Conservation (phyloP, 139 green algal genomes). For the Volvox africanus region DNA sequence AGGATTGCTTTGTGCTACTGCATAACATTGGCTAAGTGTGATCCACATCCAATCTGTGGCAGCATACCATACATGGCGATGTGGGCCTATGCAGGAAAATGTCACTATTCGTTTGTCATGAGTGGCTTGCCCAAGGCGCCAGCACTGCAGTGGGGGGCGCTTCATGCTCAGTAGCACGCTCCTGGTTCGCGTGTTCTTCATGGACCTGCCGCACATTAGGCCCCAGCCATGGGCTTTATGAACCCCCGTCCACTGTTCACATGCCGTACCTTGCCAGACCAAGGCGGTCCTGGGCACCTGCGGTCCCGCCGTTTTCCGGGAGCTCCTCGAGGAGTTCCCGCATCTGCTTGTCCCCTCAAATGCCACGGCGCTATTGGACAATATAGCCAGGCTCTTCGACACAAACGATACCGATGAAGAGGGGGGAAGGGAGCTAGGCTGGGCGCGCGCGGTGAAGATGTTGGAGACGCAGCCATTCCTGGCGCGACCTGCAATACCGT, state of each 20-base stretch:
- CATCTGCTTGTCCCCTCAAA: slow-evolving; percentile 22
- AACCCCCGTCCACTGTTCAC: not conserved
- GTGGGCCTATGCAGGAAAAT: no score
- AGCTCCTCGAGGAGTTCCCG: slow-evolving; percentile 14
- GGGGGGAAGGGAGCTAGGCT: not conserved
- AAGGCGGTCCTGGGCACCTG: not conserved
- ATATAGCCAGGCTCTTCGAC: slow-evolving; percentile 45
- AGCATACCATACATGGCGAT: not conserved
- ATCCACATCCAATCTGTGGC: not conserved
- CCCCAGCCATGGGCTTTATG: not conserved
- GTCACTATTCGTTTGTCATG: no score
- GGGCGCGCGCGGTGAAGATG: not conserved
- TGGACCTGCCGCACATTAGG: not conserved
- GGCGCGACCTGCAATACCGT: not conserved
- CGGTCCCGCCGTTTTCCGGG: not conserved
- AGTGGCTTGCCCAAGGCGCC: no score
- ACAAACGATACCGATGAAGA: not conserved
- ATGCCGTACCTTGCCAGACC: not conserved
- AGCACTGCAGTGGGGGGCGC: no score
- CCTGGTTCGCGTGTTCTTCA: no score
- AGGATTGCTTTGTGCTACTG: not conserved
- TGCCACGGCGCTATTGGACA: slow-evolving; percentile 3
- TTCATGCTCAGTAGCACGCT: no score
- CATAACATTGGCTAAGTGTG: not conserved
- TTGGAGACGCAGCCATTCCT: slow-evolving; percentile 15